A percentile compares a stretch with the other conserved stretches of the same genome.
These are phyloP conservation scores for Paraphoma sp. DNA, from an alignment of 2,329 filamentous ascomycete genomes.

Conservation along the genomic window DNA sequence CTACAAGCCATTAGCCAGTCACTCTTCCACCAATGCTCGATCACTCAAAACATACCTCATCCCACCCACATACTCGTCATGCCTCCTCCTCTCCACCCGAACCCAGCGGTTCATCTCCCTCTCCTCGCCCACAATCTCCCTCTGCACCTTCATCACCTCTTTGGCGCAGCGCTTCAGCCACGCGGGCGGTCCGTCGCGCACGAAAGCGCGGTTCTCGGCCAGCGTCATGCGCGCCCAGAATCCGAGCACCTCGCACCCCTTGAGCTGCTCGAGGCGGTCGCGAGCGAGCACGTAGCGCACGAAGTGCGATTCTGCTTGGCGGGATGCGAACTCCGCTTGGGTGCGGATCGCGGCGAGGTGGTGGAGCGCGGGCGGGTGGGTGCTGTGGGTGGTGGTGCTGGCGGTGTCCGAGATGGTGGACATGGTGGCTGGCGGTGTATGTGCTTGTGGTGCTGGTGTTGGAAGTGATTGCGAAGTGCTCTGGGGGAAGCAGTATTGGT, in stretches of 20 bases:
- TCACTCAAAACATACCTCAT: no score
- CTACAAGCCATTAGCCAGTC: no score
- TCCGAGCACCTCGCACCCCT: not conserved
- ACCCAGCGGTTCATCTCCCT: not conserved
- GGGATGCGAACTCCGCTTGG: not conserved
- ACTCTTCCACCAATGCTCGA: no score
- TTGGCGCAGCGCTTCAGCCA: not conserved
- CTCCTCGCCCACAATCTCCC: not conserved
- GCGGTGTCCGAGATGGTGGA: not conserved
- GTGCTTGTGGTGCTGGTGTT: not conserved
- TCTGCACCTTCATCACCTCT: not conserved
- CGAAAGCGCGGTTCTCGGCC: not conserved
- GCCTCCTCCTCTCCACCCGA: no score
- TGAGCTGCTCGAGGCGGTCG: not conserved
- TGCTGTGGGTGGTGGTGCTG: not conserved
- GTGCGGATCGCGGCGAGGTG: not conserved
- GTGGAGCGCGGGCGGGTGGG: not conserved
- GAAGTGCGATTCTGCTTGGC: not conserved
- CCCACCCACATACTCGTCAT: no score
- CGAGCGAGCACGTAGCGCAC: not conserved
- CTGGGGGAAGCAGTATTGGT: no score
- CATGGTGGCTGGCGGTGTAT: not conserved
- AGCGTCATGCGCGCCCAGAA: not conserved
- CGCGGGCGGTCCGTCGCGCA: not conserved
- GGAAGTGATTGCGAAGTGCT: no score